Evolutionary conservation across 345 rosid genomes (phyloP).

Genomic region (Ricinus communis): DNA sequence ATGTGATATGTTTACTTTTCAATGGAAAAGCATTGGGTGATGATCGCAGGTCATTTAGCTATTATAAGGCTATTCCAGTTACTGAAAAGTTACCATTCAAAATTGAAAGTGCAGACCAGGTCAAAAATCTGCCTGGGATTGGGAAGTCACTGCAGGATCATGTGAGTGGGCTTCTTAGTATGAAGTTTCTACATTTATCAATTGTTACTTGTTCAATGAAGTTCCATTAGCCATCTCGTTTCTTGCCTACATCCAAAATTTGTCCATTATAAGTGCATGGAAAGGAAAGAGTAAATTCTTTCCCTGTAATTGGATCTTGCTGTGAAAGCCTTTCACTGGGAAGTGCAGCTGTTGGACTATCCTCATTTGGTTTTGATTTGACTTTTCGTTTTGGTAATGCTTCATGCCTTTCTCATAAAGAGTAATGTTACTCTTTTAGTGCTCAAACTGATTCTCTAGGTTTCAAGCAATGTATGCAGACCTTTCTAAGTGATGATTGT

Average conservation of each 20-base stretch:
- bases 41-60: constrained; percentile 91
- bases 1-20: constrained; percentile 18
- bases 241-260: constrained; percentile 5
- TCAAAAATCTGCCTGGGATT: constrained; percentile 78
- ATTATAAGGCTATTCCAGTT: constrained; percentile 81
- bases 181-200: constrained; percentile 7
- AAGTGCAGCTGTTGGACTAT: neutral
- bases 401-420: neutral
- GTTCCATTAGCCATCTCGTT: neutral
- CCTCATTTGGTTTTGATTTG: neutral
- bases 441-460: neutral
- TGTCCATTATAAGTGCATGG: neutral
- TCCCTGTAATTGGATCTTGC: neutral
- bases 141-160: constrained; percentile 97
- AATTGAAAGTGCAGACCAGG: constrained; percentile 83
- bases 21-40: constrained; percentile 79
- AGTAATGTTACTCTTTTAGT: neutral
- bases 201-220: neutral
- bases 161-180: constrained; percentile 47
- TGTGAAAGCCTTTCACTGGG: neutral
- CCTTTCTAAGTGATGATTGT: neutral
- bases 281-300: neutral
- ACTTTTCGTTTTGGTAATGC: neutral
- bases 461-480: neutral
- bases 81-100: constrained; percentile 82